These are phyloP conservation scores for Coemansia sp. DNA, from an alignment of 192 early-diverging fungal genomes.

Conservation along the genomic window DNA sequence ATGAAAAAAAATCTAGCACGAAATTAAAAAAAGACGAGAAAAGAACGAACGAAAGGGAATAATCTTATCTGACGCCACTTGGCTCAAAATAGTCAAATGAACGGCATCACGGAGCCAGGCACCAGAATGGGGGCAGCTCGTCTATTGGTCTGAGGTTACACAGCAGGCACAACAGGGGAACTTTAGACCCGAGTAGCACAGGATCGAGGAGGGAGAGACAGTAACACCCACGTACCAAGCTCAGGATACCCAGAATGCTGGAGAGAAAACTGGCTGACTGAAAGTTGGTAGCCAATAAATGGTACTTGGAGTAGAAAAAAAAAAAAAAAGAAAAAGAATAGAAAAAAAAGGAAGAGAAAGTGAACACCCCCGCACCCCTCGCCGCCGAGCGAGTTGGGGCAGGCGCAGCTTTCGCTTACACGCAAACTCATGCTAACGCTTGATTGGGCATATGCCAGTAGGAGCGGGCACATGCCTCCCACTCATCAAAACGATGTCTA, in stretches of 20 bases:
- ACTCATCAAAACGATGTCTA: not conserved
- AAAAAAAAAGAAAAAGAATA: conserved; percentile 5
- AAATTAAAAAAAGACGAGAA: conserved; percentile 3
- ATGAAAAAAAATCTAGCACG: not conserved
- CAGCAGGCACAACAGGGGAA: not conserved
- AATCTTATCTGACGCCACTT: not conserved
- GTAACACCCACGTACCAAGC: conserved; percentile 9
- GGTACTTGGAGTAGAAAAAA: not conserved
- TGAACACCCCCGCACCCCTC: not conserved
- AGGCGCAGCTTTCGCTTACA: not conserved
- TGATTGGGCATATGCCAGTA: conserved; percentile 12
- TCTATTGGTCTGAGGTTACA: not conserved
- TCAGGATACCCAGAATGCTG: conserved; percentile 5
- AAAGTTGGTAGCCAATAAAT: not conserved
- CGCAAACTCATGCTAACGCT: conserved; percentile 8
- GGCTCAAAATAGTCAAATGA: not conserved
- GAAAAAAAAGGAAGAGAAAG: not conserved
- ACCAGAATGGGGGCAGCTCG: not conserved
- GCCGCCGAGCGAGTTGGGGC: not conserved
- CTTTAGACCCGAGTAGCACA: not conserved
- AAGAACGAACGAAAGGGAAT: not conserved
- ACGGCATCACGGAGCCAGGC: conserved; percentile 1
- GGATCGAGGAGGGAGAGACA: conserved; percentile 10
- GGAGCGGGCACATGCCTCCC: conserved; percentile 1
- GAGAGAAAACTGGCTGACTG: not conserved